Evolutionary conservation across 331 rosid genomes (phyloP).

Genomic region (Quercus tomentella): DNA sequence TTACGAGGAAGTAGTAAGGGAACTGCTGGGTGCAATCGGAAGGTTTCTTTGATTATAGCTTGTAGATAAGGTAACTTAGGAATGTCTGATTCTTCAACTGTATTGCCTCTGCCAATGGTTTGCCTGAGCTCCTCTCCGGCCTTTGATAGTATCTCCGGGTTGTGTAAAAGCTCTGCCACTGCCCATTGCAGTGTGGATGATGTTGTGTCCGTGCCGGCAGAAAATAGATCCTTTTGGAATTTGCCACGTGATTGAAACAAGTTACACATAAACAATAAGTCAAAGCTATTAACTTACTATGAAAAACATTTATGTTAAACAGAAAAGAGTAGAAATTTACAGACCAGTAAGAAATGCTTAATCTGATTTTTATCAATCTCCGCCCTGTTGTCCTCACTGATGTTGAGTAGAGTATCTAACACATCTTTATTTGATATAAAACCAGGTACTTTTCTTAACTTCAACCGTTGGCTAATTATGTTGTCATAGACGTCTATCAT

Average conservation of each 20-base stretch:
- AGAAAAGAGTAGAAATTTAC: background rate
- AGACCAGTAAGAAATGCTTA: constrained; percentile 31
- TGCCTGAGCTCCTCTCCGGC: constrained; percentile 16
- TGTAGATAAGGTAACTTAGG: constrained; percentile 15
- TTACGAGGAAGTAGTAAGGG: constrained; percentile 19
- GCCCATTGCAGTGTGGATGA: constrained; percentile 11
- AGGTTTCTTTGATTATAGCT: constrained; percentile 26
- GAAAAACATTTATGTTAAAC: too few species aligned
- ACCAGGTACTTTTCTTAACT: background rate
- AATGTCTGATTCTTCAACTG: constrained; percentile 20
- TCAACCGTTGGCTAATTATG: constrained; percentile 22
- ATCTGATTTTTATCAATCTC: constrained; percentile 23
- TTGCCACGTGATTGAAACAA: too few species aligned
- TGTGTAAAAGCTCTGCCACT: constrained; percentile 2
- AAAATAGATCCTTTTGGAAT: constrained; percentile 9
- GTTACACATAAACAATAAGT: too few species aligned
- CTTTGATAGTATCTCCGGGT: constrained; percentile 2
- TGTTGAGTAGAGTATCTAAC: constrained; percentile 41
- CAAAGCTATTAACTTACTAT: too few species aligned
- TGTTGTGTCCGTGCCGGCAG: constrained; percentile 3
- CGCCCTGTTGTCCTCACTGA: constrained; percentile 16
- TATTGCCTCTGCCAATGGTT: background rate
- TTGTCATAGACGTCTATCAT: constrained; percentile 24
- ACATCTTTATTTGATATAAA: constrained; percentile 21
- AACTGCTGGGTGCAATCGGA: constrained; percentile 1